Conservation (phyloP, 2,329 filamentous ascomycete genomes). For the Botrytis medusae region DNA sequence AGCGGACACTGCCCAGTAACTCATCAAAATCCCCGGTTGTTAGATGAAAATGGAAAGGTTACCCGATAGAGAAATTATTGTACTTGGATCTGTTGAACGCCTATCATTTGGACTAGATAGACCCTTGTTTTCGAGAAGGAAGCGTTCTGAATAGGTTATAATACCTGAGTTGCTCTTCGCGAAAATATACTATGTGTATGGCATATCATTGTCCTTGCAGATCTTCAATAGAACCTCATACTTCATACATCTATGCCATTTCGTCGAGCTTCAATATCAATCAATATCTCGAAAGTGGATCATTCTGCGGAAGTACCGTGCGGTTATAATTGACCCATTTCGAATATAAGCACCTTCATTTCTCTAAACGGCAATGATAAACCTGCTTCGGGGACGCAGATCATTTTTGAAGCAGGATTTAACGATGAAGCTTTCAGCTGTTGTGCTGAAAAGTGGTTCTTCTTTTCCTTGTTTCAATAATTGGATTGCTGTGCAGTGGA, state of each 20-base stretch:
- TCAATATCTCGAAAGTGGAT: neutral
- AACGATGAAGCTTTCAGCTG: conserved; percentile 10
- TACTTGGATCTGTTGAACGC: neutral
- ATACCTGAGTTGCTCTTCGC: neutral
- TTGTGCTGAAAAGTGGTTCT: neutral
- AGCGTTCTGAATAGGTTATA: neutral
- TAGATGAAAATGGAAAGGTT: conserved; percentile 16
- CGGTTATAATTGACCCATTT: neutral
- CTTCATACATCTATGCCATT: neutral
- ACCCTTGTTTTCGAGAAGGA: neutral
- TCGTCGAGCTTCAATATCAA: neutral
- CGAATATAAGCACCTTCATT: neutral
- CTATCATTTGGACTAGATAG: neutral
- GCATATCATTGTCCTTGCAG: neutral
- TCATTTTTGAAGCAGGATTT: conserved; percentile 5
- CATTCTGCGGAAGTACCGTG: neutral
- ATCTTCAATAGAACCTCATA: neutral
- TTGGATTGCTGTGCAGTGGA: neutral
- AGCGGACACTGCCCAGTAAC: neutral
- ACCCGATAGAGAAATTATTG: conserved; percentile 1
- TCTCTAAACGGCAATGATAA: neutral
- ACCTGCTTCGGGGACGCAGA: neutral
- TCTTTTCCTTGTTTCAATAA: neutral
- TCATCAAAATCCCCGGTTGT: neutral
- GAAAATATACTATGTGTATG: neutral